A percentile compares a stretch with the other conserved stretches of the same genome.
Evolutionary conservation across 2,329 filamentous ascomycete genomes (phyloP).

Genomic region (Phyllosticta citriasiana): DNA sequence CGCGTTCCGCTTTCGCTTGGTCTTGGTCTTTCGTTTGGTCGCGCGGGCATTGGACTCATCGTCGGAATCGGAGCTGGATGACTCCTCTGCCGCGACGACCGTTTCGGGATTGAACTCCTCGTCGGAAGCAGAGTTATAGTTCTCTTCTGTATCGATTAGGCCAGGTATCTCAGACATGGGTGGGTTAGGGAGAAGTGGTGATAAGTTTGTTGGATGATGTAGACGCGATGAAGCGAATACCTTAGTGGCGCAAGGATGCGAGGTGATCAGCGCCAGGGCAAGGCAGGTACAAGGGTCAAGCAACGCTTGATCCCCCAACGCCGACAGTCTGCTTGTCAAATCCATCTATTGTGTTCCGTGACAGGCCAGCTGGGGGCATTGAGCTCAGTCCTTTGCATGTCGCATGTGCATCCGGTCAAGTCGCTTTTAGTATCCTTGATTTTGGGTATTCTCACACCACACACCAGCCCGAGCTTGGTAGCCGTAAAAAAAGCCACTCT

Average conservation of each 20-base stretch:
- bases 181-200: neutral
- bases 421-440: no score
- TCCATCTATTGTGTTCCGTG: no score
- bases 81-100: constrained; percentile 31
- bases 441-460: no score
- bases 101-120: constrained; percentile 66
- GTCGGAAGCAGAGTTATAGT: constrained; percentile 54
- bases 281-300: no score
- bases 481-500: no score
- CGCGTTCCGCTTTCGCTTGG: constrained; percentile 23
- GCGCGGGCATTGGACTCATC: neutral
- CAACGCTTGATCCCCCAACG: no score
- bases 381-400: no score
- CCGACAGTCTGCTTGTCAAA: no score
- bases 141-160: constrained; percentile 19
- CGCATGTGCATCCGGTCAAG: no score
- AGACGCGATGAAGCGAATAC: neutral
- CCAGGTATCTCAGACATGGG: neutral
- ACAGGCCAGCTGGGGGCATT: no score
- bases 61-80: constrained; percentile 39
- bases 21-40: constrained; percentile 9
- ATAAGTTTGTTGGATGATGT: neutral
- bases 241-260: neutral
- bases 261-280: neutral
- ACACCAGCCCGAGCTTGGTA: no score